A percentile compares a stretch with the other conserved stretches of the same genome.
phyloP scores from a whole-genome alignment of 2,329 filamentous ascomycete genomes.

The Cladosporium sp. region DNA sequence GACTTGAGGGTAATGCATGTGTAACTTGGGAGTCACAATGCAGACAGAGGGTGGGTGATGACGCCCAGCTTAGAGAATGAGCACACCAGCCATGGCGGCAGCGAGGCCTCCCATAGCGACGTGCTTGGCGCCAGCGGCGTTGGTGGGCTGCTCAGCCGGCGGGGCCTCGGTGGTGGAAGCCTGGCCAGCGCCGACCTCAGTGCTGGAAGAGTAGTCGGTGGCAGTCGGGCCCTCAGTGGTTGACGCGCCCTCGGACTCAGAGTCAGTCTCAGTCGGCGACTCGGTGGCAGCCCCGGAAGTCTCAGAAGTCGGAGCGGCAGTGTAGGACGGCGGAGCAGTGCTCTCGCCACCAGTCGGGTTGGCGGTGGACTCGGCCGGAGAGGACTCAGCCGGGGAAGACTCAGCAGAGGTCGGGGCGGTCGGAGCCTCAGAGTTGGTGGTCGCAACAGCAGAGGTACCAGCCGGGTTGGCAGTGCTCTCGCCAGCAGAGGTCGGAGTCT shows the following conservation, averaged over 20 bases:
- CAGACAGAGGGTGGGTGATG: neutral
- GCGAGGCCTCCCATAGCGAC: conserved; percentile 19
- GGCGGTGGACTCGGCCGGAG: conserved; percentile 6
- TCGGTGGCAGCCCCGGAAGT: conserved; percentile 1
- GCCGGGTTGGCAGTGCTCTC: conserved; percentile 18
- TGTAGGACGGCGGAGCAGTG: conserved; percentile 3
- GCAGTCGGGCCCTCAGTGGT: conserved; percentile 8
- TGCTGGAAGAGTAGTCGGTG: conserved; percentile 9
- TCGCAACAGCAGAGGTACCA: neutral
- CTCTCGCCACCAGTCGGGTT: conserved; percentile 1
- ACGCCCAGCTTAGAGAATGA: conserved; percentile 18
- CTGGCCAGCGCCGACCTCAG: conserved; percentile 14
- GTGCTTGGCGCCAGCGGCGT: conserved; percentile 17
- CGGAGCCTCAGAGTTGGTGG: conserved; percentile 14
- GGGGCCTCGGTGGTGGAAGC: conserved; percentile 19
- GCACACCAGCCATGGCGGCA: conserved; percentile 20
- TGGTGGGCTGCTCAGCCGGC: conserved; percentile 14
- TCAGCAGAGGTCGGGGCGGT: conserved; percentile 8
- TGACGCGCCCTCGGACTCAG: conserved; percentile 3
- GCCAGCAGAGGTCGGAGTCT: conserved; percentile 14
- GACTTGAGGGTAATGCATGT: neutral
- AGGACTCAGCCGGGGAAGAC: conserved; percentile 13
- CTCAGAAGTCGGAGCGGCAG: neutral
- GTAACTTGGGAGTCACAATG: neutral
- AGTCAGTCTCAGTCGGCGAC: neutral